These are phyloP conservation scores for Aspergillus funiculosus DNA, from an alignment of 495 filamentous ascomycete genomes.

Conservation along the genomic window DNA sequence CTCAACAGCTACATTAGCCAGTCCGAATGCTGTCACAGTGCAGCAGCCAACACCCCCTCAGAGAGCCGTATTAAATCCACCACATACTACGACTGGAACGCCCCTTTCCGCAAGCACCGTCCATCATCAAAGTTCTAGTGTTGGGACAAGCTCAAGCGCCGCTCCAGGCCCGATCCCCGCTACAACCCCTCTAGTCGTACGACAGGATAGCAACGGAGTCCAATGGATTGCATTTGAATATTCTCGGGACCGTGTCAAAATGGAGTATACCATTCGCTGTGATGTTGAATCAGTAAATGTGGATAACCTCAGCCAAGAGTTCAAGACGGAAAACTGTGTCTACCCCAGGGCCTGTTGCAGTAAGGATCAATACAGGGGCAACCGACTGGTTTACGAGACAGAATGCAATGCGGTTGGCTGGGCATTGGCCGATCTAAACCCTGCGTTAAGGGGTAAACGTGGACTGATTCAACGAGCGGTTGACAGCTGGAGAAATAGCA, in stretches of 20 bases:
- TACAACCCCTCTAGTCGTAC: conserved; percentile 88
- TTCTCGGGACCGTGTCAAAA: conserved; percentile 94
- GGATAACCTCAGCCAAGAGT: conserved; percentile 74
- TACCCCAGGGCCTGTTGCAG: conserved; percentile 91
- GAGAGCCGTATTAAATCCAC: conserved; percentile 37
- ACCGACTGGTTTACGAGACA: conserved; percentile 91
- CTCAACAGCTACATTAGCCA: conserved; percentile 34
- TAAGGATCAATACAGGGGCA: conserved; percentile 94
- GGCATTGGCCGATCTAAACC: conserved; percentile 90
- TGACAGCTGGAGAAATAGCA: conserved; percentile 98
- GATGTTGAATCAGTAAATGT: conserved; percentile 96
- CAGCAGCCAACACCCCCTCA: conserved; percentile 43
- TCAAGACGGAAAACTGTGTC: conserved; percentile 97
- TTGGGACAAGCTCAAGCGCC: conserved; percentile 70
- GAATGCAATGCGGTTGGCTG: conserved; percentile 98
- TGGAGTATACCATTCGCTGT: conserved; percentile 98
- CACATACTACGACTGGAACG: conserved; percentile 42
- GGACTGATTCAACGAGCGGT: conserved; percentile 95
- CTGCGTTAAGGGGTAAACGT: conserved; percentile 82
- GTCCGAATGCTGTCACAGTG: conserved; percentile 32
- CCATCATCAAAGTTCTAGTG: conserved; percentile 37
- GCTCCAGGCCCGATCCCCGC: conserved; percentile 99
- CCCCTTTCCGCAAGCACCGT: conserved; percentile 50
- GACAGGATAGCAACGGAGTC: conserved; percentile 93
- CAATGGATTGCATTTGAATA: conserved; percentile 99